These are phyloP conservation scores for Ceratocystis alfenasii DNA, from an alignment of 2,329 filamentous ascomycete genomes.

Conservation along the genomic window DNA sequence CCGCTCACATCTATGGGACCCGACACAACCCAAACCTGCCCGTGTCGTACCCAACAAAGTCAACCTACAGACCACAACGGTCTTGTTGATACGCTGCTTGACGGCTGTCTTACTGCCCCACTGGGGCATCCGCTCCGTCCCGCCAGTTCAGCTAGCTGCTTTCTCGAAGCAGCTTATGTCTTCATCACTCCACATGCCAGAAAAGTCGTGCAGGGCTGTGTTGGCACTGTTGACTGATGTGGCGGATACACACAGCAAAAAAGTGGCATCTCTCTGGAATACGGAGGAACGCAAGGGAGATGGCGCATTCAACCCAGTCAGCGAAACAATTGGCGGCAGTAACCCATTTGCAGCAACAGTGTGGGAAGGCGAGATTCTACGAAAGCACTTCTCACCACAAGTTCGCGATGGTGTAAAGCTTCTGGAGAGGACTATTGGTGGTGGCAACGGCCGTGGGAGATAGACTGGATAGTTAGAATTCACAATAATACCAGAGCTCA, in stretches of 20 bases:
- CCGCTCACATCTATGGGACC: constrained; percentile 59
- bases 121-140: constrained; percentile 59
- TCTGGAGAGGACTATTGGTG: constrained; percentile 53
- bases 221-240: constrained; percentile 68
- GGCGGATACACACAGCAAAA: constrained; percentile 67
- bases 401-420: constrained; percentile 63
- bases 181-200: constrained; percentile 69
- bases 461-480: background rate
- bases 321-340: constrained; percentile 64
- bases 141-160: constrained; percentile 74
- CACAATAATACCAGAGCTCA: constrained; percentile 4
- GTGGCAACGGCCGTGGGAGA: constrained; percentile 18
- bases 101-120: constrained; percentile 68
- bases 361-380: constrained; percentile 85
- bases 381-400: constrained; percentile 74
- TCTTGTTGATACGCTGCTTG: constrained; percentile 78
- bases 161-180: constrained; percentile 88
- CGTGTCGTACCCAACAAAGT: constrained; percentile 47
- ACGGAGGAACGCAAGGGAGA: constrained; percentile 90
- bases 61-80: constrained; percentile 89
- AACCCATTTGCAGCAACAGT: constrained; percentile 85
- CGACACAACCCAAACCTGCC: constrained; percentile 38
- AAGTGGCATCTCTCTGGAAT: constrained; percentile 79
- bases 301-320: constrained; percentile 66
- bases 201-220: constrained; percentile 74